Evolutionary conservation across 352 stramenopile species (phyloP).

Genomic region (Pythium guiyangense): DNA sequence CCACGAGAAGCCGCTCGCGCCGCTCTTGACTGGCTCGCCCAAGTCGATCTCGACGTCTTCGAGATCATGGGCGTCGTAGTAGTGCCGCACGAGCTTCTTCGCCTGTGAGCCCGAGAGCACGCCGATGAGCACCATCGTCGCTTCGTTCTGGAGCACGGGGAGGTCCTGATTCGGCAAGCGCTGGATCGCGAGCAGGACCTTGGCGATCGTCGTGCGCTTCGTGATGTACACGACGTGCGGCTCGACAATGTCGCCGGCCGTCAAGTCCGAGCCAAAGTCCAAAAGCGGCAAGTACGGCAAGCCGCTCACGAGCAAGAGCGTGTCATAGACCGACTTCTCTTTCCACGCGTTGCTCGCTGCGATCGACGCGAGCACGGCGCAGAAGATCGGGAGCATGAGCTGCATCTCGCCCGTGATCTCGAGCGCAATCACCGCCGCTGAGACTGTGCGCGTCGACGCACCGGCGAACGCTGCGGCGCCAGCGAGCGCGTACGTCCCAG

Average conservation of each 20-base stretch:
- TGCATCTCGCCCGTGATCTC: constrained; percentile 83
- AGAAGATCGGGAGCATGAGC: constrained; percentile 82
- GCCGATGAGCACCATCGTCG: constrained; percentile 60
- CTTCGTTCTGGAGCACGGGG: constrained; percentile 64
- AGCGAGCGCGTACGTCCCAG: constrained; percentile 74
- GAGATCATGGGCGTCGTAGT: constrained; percentile 50
- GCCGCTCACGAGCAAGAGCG: constrained; percentile 61
- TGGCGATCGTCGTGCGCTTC: constrained; percentile 64
- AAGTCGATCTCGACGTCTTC: constrained; percentile 63
- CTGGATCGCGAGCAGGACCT: constrained; percentile 69
- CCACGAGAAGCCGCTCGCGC: constrained; percentile 41
- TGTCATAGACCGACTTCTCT: constrained; percentile 83
- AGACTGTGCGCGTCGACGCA: constrained; percentile 72
- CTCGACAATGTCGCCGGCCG: constrained; percentile 68
- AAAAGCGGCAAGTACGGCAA: constrained; percentile 84
- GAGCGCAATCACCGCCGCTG: constrained; percentile 81
- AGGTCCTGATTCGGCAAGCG: constrained; percentile 68
- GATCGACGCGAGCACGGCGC: constrained; percentile 61
- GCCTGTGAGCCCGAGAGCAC: constrained; percentile 56
- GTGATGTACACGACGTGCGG: constrained; percentile 64
- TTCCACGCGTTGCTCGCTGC: constrained; percentile 55
- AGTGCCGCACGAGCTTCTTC: constrained; percentile 54
- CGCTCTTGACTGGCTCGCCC: constrained; percentile 47
- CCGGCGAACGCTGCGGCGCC: constrained; percentile 69
- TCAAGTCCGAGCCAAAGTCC: constrained; percentile 56